Percentiles rank a stretch among this genome's conserved stretches.
Conservation (phyloP, 2,329 filamentous ascomycete genomes). For the Orbilia ellipsospora region DNA sequence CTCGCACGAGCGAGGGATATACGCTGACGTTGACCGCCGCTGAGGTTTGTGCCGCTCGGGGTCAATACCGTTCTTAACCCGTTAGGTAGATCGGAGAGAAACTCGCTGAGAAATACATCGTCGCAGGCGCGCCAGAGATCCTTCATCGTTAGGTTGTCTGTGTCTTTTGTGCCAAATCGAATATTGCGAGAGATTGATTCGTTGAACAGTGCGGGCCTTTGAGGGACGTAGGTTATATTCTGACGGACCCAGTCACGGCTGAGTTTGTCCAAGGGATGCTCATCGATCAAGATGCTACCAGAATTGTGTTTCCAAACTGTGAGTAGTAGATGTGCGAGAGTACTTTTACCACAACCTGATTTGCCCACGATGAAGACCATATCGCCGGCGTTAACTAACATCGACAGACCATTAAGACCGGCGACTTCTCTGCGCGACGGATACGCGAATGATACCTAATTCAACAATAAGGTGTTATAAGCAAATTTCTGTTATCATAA, state of each 20-base stretch:
- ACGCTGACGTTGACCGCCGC: constrained; percentile 85
- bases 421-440: constrained; percentile 73
- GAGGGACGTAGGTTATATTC: constrained; percentile 84
- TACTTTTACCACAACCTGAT: constrained; percentile 94
- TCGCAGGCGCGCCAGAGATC: constrained; percentile 73
- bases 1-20: constrained; percentile 81
- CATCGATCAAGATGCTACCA: constrained; percentile 78
- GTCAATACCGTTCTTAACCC: constrained; percentile 80
- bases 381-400: constrained; percentile 78
- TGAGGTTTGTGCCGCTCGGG: constrained; percentile 75
- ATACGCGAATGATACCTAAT: constrained; percentile 82
- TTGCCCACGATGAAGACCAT: constrained; percentile 84
- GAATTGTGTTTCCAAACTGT: constrained; percentile 76
- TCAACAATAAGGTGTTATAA: neutral
- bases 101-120: constrained; percentile 75
- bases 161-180: constrained; percentile 72
- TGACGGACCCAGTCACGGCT: constrained; percentile 78
- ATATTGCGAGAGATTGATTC: constrained; percentile 84
- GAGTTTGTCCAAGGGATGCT: constrained; percentile 70
- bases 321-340: constrained; percentile 80
- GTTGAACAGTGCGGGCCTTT: constrained; percentile 82
- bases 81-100: constrained; percentile 73
- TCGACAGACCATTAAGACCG: constrained; percentile 71
- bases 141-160: constrained; percentile 65
- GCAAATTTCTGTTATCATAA: neutral